Base-by-base conservation (phyloP, 306 rosid species). In the Cajanus cajan region DNA sequence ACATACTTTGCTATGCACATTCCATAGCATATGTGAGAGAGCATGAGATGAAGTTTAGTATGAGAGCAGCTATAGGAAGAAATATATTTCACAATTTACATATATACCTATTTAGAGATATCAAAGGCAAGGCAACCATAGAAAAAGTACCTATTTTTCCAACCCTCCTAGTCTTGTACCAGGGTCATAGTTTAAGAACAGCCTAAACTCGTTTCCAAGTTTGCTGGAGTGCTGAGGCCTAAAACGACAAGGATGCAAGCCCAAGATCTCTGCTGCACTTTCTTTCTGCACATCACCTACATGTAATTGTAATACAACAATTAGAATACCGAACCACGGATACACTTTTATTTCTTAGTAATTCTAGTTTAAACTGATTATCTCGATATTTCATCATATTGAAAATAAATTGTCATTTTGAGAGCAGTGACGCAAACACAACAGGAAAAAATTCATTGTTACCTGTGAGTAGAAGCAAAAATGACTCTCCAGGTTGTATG, bases 181-280 rank as follows among this genome's bases (percentile, higher is more conserved):
- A n/a, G 98, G 97, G 84, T 94, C 90, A 64, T 94, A 94, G 83
- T 84, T 92, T n/a, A 92, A 82, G 89, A 94, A 94, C 73, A 94
- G 79, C 31, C 91, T 73, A 83, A 94, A 94, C 85, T 92, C 97
- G 71, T 94, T 94, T 79, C 96, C 97, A 50, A 94, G 93, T 86
- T 92, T 92, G 87, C 89, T 90, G 6, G 91, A 71, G 79, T 92
- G 98, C 61, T 65, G 91, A 28, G 98, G 97, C 83, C 89, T 86
- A 85, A 94, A 94, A 19, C 87, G 89, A 84, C 96, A 94, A 25
- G 97, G 96, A 85, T 58, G 83, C 86, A 94, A 83, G 16, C 89
- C 94, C 93, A 94, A 71, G 51, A 92, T 85, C 90, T 92, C 92
- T 43, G 93, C 91, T 80, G 96, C 98, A 19, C 89, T 84, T 78